Conservation (phyloP, 768 basidiomycete genomes). For the Kwoniella europaea region DNA sequence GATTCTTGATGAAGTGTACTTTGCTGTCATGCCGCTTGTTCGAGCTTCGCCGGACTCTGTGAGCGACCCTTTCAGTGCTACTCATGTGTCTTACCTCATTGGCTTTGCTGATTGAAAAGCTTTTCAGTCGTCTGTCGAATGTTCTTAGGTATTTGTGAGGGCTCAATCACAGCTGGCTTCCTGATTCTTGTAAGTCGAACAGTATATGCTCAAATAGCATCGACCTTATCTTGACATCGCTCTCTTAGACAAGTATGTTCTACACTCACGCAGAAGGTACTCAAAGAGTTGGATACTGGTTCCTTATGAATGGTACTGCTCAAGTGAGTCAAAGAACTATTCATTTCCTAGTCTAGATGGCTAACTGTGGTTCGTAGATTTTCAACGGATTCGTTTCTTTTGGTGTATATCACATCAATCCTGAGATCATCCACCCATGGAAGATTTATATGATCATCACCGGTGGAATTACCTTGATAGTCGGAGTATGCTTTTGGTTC, state of each 20-base stretch:
- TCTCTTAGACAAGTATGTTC: conserved; percentile 25
- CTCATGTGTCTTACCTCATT: too few species aligned
- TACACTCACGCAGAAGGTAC: conserved; percentile 44
- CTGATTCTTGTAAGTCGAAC: conserved; percentile 26
- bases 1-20: conserved; percentile 18
- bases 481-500: conserved; percentile 40
- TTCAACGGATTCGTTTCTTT: conserved; percentile 42
- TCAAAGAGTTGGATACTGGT: conserved; percentile 40
- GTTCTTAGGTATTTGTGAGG: conserved; percentile 26
- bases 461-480: conserved; percentile 39
- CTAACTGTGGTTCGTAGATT: conserved; percentile 11
- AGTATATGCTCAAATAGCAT: neutral
- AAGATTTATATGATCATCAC: conserved; percentile 41
- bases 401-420: conserved; percentile 36
- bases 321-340: conserved; percentile 16
- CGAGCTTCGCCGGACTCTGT: conserved; percentile 38
- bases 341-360: neutral
- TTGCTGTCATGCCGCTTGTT: conserved; percentile 43
- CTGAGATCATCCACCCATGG: conserved; percentile 39
- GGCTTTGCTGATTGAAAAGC: neutral
- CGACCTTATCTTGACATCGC: too few species aligned
- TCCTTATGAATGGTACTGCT: conserved; percentile 31
- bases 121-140: conserved; percentile 26
- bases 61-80: too few species aligned
- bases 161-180: conserved; percentile 45